Conservation (phyloP, 768 basidiomycete species). For the Auricularia heimuer region DNA sequence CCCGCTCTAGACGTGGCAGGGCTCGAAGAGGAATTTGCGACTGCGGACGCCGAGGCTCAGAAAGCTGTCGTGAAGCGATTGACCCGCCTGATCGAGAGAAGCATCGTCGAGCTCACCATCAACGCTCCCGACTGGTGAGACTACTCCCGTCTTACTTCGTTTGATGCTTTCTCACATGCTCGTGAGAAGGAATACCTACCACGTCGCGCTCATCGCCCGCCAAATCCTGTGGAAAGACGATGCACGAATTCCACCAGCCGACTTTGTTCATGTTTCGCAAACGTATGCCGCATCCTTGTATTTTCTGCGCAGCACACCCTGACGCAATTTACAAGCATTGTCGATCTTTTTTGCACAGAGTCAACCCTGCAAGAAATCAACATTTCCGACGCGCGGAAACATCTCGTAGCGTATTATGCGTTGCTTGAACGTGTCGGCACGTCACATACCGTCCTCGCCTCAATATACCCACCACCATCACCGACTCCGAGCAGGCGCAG, state of each 20-base stretch:
- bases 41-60: slow-evolving; percentile 51
- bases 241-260: slow-evolving; percentile 61
- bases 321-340: slow-evolving; percentile 25
- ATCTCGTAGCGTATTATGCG: slow-evolving; percentile 80
- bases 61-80: slow-evolving; percentile 80
- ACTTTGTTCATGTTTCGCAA: slow-evolving; percentile 80
- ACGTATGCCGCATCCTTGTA: slow-evolving; percentile 37
- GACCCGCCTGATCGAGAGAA: slow-evolving; percentile 61
- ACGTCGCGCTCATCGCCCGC: slow-evolving; percentile 83
- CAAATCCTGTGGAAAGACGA: slow-evolving; percentile 89
- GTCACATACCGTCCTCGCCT: slow-evolving; percentile 78
- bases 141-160: neutral
- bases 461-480: slow-evolving; percentile 63
- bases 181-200: slow-evolving; percentile 68
- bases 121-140: slow-evolving; percentile 85
- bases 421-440: slow-evolving; percentile 63
- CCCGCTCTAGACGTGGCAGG: slow-evolving; percentile 65
- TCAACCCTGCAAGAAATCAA: slow-evolving; percentile 23
- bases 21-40: slow-evolving; percentile 71
- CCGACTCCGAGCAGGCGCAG: slow-evolving; percentile 53
- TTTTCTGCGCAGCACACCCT: too few species aligned
- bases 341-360: slow-evolving; percentile 59
- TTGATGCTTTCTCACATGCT: neutral
- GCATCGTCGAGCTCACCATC: slow-evolving; percentile 66
- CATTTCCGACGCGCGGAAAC: slow-evolving; percentile 50